Percentiles rank a stretch among this genome's conserved stretches.
phyloP scores from a whole-genome alignment of 2,329 filamentous ascomycete genomes.

The Paramyrothecium sp. region DNA sequence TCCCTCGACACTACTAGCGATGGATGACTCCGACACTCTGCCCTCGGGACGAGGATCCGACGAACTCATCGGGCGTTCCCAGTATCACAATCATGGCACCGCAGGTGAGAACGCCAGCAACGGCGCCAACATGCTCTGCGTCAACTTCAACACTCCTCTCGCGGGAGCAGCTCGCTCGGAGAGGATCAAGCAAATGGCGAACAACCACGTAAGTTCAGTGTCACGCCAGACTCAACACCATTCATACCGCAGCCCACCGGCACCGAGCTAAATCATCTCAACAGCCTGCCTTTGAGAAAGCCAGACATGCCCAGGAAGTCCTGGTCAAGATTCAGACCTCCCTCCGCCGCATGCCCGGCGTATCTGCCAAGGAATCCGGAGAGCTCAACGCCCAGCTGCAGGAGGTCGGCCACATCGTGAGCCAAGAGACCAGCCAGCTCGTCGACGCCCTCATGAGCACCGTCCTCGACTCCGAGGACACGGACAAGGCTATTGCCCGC shows the following conservation, averaged over 20 bases:
- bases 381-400: slow-evolving; percentile 33
- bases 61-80: background rate
- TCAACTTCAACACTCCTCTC: slow-evolving; percentile 38
- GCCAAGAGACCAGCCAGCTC: slow-evolving; percentile 35
- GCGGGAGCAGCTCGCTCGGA: slow-evolving; percentile 31
- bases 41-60: background rate
- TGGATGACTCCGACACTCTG: background rate
- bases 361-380: slow-evolving; percentile 29
- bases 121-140: slow-evolving; percentile 28
- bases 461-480: slow-evolving; percentile 35
- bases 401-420: slow-evolving; percentile 35
- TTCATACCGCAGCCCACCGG: background rate
- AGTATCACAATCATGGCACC: background rate
- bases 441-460: slow-evolving; percentile 35
- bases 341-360: slow-evolving; percentile 37
- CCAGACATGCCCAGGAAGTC: slow-evolving; percentile 30
- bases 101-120: background rate
- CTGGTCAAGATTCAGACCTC: slow-evolving; percentile 35
- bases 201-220: slow-evolving; percentile 30
- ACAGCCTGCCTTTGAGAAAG: slow-evolving; percentile 27
- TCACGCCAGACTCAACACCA: background rate
- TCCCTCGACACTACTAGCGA: background rate
- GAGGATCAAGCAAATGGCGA: slow-evolving; percentile 35
- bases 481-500: slow-evolving; percentile 33
- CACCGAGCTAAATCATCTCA: background rate